Conservation (phyloP, 805 yeast species). For the Yamadazyma laniorum region DNA sequence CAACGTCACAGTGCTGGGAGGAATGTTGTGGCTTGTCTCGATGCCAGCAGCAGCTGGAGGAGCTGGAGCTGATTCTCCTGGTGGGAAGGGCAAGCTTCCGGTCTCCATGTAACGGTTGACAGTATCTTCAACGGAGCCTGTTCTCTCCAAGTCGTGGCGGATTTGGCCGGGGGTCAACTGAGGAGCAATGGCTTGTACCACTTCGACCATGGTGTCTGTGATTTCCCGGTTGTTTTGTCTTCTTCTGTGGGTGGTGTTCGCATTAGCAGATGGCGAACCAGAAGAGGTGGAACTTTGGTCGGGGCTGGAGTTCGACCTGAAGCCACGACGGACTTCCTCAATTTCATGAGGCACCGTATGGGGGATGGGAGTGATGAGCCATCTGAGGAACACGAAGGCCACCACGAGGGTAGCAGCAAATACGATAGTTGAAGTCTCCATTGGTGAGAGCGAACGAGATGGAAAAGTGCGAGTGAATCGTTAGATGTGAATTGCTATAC, state of each 20-base stretch:
- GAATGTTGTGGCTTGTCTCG: slow-evolving; percentile 14
- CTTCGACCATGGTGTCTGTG: slow-evolving; percentile 74
- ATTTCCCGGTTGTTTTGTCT: slow-evolving; percentile 42
- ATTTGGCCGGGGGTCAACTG: slow-evolving; percentile 66
- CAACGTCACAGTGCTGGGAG: slow-evolving; percentile 24
- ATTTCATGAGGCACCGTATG: slow-evolving; percentile 25
- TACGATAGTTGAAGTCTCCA: slow-evolving; percentile 57
- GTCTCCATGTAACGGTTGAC: slow-evolving; percentile 66
- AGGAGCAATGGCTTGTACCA: slow-evolving; percentile 83
- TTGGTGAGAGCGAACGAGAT: slow-evolving; percentile 17
- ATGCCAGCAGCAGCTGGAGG: slow-evolving; percentile 12
- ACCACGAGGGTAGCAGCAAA: slow-evolving; percentile 48
- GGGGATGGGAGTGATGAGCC: slow-evolving; percentile 63
- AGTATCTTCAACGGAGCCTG: slow-evolving; percentile 81
- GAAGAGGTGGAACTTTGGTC: not conserved
- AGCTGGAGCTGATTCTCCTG: slow-evolving; percentile 25
- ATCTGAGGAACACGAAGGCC: slow-evolving; percentile 60
- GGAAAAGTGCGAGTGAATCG: too few relatives aligned
- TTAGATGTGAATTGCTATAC: not conserved
- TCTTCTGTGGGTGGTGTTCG: not conserved
- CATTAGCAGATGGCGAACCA: not conserved
- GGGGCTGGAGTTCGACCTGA: not conserved
- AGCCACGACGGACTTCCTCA: slow-evolving; percentile 11
- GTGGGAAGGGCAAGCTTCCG: slow-evolving; percentile 60
- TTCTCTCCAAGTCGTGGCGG: slow-evolving; percentile 64